Conservation (phyloP, 1,284 basidiomycete genomes). For the Earliella scabrosa region DNA sequence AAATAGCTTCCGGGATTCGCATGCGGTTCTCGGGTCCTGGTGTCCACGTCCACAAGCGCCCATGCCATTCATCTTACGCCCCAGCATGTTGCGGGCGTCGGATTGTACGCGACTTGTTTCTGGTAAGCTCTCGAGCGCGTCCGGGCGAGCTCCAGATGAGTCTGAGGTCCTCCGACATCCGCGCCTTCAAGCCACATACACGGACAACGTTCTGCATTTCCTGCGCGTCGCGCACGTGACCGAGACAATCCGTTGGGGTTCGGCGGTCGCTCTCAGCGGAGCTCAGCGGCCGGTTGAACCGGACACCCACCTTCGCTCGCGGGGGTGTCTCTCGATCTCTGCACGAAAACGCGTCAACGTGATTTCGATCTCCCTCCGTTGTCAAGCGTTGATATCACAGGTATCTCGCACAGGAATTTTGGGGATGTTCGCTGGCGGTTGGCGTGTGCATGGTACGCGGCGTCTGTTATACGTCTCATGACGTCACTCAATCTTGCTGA, state of each 20-base stretch:
- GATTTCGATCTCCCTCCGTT: no score
- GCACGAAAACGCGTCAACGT: no score
- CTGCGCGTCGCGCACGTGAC: constrained; percentile 15
- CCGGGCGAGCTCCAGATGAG: constrained; percentile 4
- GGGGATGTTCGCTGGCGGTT: no score
- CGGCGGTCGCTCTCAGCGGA: no score
- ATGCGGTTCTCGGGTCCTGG: constrained; percentile 14
- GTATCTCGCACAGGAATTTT: no score
- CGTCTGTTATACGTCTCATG: no score
- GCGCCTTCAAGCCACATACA: neutral
- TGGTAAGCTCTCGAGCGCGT: constrained; percentile 20
- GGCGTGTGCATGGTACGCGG: no score
- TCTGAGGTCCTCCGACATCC: neutral
- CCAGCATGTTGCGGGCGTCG: neutral
- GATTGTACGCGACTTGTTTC: neutral
- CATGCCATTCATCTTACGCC: neutral
- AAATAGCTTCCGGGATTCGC: neutral
- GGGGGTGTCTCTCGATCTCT: no score
- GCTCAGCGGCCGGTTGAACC: no score
- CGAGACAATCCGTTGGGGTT: constrained; percentile 18
- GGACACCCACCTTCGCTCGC: no score
- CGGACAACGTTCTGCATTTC: neutral
- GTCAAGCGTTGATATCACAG: no score
- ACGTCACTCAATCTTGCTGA: no score
- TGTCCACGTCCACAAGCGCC: constrained; percentile 12